Evolutionary conservation across 805 yeast species (phyloP), one percentile per base, ranked within the genome.

Genomic region (Starmerella geochares): DNA sequence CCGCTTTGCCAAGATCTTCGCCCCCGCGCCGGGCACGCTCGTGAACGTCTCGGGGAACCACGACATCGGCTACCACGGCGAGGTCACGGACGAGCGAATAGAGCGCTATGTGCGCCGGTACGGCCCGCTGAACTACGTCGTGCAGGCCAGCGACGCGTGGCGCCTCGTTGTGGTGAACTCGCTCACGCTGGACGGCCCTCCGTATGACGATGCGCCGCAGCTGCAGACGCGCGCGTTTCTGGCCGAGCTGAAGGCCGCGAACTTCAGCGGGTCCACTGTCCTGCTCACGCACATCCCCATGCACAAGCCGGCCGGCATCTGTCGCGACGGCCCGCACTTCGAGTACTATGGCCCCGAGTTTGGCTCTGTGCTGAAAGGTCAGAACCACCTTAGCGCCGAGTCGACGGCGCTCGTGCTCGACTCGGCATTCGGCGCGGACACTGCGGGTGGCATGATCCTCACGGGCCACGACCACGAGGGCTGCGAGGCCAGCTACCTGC

Each of bases 391-490:
- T 33, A 74, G 83, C 25, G 68, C 72, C 54, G 82, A 80, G 5
- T 74, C 82, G 0, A 68, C 90, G 3, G 82, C 81, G 61, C 70
- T 73, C 53, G 80, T 90, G 1, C 65, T 92, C 56, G 73, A 83
- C 57, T 72, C 80, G n/a, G 73, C 85, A 14, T 90, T 90, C 63
- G 77, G 77, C 33, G 21, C 19, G 21, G 7, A 23, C 8, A 75
- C 75, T 57, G 66, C 71, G 20, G 54, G 56, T 23, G 97, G 97
- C 19, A 71, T 90, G 9, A 78, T 92, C 3, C 67, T 90, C 37
- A 85, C 95, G 0, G 98, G 98, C 0, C 98, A 92, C 66, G 98
- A 92, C 62, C 98, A 92, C 62, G 88, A 81, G 56, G 98, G 98
- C 1, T 92, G 98, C 62, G 81, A 79, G 57, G 76, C 80, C 32